These are phyloP conservation scores for Cicer arietinum DNA, from an alignment of 306 rosid species.

Conservation along the genomic window DNA sequence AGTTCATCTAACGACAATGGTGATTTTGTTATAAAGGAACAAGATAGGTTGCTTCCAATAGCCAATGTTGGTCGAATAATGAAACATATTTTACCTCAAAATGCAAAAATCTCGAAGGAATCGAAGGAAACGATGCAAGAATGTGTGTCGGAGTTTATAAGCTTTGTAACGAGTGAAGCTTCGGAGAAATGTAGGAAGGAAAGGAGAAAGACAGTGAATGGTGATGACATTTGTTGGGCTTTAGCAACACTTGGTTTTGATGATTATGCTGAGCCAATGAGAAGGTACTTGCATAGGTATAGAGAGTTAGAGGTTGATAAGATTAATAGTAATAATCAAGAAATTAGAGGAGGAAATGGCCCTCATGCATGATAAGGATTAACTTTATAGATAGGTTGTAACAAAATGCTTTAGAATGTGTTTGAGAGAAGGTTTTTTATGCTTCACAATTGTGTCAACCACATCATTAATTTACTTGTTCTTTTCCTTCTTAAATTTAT, in stretches of 20 bases:
- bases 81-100: constrained; percentile 80
- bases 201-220: constrained; percentile 87
- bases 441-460: too few species aligned
- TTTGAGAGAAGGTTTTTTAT: too few species aligned
- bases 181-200: constrained; percentile 85
- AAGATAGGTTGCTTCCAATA: constrained; percentile 77
- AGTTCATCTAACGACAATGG: constrained; percentile 45
- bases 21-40: constrained; percentile 56
- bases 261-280: constrained; percentile 75
- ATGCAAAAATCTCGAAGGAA: constrained; percentile 86
- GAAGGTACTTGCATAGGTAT: constrained; percentile 65
- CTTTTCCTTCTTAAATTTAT: too few species aligned
- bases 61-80: constrained; percentile 90
- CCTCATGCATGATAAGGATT: constrained; percentile 21
- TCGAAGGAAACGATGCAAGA: constrained; percentile 94
- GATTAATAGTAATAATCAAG: constrained; percentile 45
- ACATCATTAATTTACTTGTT: too few species aligned
- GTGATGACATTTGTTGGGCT: constrained; percentile 88
- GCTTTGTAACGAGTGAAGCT: constrained; percentile 87
- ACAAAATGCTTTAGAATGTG: background rate
- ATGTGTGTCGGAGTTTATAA: constrained; percentile 86
- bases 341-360: constrained; percentile 23
- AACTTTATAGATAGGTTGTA: constrained; percentile 6
- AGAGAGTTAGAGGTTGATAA: constrained; percentile 74
- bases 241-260: constrained; percentile 77